phyloP scores from a whole-genome alignment of 2,329 filamentous ascomycete species.

The Fusarium solani-melongenae region DNA sequence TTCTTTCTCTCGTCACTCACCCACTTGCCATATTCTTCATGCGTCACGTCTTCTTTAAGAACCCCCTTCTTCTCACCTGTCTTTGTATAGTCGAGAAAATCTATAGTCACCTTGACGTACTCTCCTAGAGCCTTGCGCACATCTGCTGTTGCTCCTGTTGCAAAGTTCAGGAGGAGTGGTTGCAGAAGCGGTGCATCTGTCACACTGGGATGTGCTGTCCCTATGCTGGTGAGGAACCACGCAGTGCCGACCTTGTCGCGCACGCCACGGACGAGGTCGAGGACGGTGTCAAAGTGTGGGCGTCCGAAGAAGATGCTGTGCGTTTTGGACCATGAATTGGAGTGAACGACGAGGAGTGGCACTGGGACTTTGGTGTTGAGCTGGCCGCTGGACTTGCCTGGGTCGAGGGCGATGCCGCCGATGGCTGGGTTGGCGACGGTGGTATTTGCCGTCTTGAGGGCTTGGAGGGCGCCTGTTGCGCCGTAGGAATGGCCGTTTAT shows the following conservation, averaged over 20 bases:
- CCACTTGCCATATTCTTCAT: constrained; percentile 55
- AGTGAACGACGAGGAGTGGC: constrained; percentile 71
- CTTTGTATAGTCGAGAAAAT: constrained; percentile 64
- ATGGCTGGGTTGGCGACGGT: constrained; percentile 53
- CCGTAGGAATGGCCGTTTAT: constrained; percentile 75
- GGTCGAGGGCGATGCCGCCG: constrained; percentile 72
- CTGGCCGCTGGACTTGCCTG: constrained; percentile 71
- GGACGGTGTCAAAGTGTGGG: constrained; percentile 73
- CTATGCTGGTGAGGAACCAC: constrained; percentile 67
- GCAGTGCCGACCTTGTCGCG: constrained; percentile 55
- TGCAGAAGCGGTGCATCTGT: constrained; percentile 75
- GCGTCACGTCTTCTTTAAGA: constrained; percentile 60
- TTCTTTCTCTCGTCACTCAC: constrained; percentile 47
- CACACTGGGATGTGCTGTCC: constrained; percentile 70
- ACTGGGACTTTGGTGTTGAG: constrained; percentile 69
- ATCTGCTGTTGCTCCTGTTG: constrained; percentile 70
- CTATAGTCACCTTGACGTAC: constrained; percentile 68
- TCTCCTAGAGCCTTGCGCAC: constrained; percentile 66
- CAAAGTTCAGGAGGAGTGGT: constrained; percentile 68
- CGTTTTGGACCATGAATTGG: constrained; percentile 71
- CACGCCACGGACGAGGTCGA: constrained; percentile 62
- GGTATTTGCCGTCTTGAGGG: constrained; percentile 58
- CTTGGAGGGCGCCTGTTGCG: constrained; percentile 71
- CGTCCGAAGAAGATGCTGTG: constrained; percentile 69
- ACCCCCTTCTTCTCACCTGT: constrained; percentile 58